Base-by-base conservation (phyloP, 1,284 basidiomycete species). In the Malassezia dermatis region DNA sequence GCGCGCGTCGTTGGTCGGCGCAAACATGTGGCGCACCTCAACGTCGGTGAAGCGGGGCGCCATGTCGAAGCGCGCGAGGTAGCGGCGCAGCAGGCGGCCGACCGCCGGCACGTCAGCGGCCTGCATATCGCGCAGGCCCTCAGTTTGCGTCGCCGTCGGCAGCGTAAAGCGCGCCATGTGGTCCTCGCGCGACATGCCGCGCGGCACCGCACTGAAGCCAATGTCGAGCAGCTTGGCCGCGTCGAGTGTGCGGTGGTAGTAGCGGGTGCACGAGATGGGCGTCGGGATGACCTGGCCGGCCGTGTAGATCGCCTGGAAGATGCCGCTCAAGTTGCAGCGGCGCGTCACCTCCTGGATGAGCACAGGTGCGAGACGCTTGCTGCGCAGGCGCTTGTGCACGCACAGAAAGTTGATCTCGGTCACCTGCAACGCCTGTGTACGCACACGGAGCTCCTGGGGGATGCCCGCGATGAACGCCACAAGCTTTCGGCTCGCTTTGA, bases 401-500 rank as follows among this genome's bases (percentile, higher is more conserved):
- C 90, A 95, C 47, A 99, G 83, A 76, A 91, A 98, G 77, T 99
- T 98, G 78, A 99, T 93, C 77, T 98, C 94, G 66, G 84, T 62
- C 21, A 60, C 56, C 37, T 69, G 71, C 48, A 63, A 62, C 15
- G 61, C 24, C 31, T 64, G 60, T 17, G 69, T 56, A 8, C 70
- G 48, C 19, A 74, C 69, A 6, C 71, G 52, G 8, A 74, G 54
- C 50, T 74, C 71, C 47, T 71, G 69, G 24, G 91, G 90, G 42
- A 98, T 84, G 39, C 88, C 94, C n/a, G 88, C 86, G 66, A 99
- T 96, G 76, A 98, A 99, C 0, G 87, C 94, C n/a, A 99, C 88
- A 1, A 99, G 81, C 76, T 93, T 95, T 10, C 54, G 35, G 12
- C 68, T 69, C 4, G 76, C 86, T 84, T 65, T 85, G 89, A 96